Evolutionary conservation across 352 stramenopile species (phyloP), one percentile per base, ranked within the genome.

Genomic region (Achlya hypogyna): DNA sequence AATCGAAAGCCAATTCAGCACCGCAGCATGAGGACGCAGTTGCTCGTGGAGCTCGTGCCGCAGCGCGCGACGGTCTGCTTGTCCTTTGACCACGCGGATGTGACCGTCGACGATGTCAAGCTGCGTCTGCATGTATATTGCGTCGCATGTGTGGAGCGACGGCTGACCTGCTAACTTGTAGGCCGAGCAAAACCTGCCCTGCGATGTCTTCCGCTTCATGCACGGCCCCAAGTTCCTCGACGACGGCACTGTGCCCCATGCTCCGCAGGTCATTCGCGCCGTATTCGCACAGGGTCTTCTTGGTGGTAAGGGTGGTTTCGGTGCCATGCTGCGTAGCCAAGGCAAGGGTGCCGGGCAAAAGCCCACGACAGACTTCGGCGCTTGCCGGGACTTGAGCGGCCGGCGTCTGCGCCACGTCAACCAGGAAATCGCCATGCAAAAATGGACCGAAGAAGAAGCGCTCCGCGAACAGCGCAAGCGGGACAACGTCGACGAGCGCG

Each of bases 351-450:
- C 84, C 8, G 78, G 83, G 0, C 75, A 77, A 42, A 90, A 87
- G 64, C 72, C 77, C 6, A 92, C 84, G 42, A 90, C 81, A 22
- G 81, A 80, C 72, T 92, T 91, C 66, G 84, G 86, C 29, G 82
- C 86, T 22, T 93, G 84, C 56, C 81, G 84, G 62, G 84, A 93
- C 32, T 72, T 93, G 34, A 81, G 91, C 58, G 86, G 86, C 23
- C 81, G 86, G 18, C 80, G 86, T 0, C 72, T 93, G 60, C 84
- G 86, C 8, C 86, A 95, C 53, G 86, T 95, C 70, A 95, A 93
- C 71, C 84, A 95, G 56, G 84, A 95, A 70, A 82, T 95, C 64
- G 81, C 81, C 1, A 83, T 93, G 74, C 72, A 80, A 51, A 93
- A 95, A 72, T 95, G 84, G 86, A 74, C 69, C 18, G 72, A 91